Evolutionary conservation across 108 stramenopile genomes (phyloP).

Genomic region (Nitzschia sp.): DNA sequence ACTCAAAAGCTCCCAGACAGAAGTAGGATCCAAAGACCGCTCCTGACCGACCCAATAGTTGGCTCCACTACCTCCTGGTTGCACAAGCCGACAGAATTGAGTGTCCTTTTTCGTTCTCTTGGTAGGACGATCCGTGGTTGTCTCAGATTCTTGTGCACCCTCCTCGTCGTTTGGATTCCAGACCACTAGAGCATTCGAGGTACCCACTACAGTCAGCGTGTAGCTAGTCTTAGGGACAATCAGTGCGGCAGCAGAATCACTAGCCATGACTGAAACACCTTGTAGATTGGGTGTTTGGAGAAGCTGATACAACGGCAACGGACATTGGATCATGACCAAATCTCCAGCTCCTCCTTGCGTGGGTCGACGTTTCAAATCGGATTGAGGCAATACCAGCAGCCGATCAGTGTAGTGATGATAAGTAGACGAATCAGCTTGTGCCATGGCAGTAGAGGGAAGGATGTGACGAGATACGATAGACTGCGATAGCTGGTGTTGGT

Average conservation of each 20-base stretch:
- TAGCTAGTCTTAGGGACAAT: neutral
- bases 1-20: neutral
- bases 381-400: neutral
- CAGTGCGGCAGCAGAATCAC: neutral
- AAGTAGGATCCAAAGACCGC: neutral
- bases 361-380: neutral
- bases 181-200: neutral
- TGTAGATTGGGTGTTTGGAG: neutral
- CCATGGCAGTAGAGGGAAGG: neutral
- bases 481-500: no score
- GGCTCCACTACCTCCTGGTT: neutral
- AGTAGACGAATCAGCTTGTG: neutral
- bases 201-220: neutral
- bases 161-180: neutral
- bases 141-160: no score
- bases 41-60: neutral
- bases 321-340: neutral
- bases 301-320: neutral
- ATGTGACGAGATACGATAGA: neutral
- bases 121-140: neutral
- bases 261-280: neutral
- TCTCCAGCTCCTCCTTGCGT: neutral
- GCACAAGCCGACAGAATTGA: neutral
- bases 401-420: slow-evolving; percentile 1
- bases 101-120: neutral